phyloP scores from a whole-genome alignment of 306 rosid genomes.

The Acacia melanoxylon region DNA sequence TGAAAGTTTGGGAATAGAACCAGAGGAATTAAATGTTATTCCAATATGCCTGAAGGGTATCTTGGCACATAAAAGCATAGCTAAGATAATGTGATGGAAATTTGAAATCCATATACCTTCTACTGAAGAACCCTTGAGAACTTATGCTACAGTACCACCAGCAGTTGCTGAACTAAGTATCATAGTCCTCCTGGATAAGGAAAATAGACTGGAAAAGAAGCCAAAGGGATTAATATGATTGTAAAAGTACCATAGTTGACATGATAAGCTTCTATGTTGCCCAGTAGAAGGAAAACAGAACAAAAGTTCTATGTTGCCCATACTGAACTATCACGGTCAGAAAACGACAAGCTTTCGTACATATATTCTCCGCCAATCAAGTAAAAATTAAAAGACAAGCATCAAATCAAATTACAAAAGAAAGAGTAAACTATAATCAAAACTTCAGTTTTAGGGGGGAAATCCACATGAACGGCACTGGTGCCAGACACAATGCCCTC shows the following conservation, averaged over 20 bases:
- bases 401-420: conserved; percentile 18
- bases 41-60: conserved; percentile 44
- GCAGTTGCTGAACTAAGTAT: conserved; percentile 19
- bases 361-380: conserved; percentile 30
- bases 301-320: conserved; percentile 11
- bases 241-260: conserved; percentile 3
- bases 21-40: not conserved
- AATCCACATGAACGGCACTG: conserved; percentile 5
- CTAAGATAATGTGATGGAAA: conserved; percentile 90
- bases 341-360: conserved; percentile 31
- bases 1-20: not conserved
- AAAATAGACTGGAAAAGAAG: conserved; percentile 1
- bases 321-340: conserved; percentile 26
- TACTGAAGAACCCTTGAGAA: conserved; percentile 25
- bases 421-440: conserved; percentile 6
- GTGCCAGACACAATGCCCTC: conserved; percentile 15
- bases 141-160: conserved; percentile 11
- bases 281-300: conserved; percentile 1
- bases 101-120: conserved; percentile 71
- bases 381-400: conserved; percentile 41
- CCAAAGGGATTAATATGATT: conserved; percentile 15
- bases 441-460: not conserved
- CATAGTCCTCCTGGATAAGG: conserved; percentile 31
- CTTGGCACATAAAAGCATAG: conserved; percentile 82
- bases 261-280: conserved; percentile 18